Evolutionary conservation across 495 filamentous ascomycete genomes (phyloP), one percentile per base, ranked within the genome.

Genomic region (Neurospora sp.): DNA sequence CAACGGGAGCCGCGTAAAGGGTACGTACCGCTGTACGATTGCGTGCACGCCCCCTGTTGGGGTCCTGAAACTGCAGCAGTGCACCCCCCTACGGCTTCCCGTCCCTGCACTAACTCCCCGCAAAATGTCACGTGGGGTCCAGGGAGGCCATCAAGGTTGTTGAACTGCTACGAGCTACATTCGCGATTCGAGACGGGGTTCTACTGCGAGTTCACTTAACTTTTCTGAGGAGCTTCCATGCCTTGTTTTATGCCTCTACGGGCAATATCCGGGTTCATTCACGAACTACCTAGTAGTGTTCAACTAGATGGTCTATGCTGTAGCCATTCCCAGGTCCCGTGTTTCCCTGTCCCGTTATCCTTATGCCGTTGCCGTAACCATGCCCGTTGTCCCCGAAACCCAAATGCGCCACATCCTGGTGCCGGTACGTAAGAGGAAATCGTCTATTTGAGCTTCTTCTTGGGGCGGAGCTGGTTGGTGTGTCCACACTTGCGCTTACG

Each of bases 401-500:
- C 74, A 77, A 76, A 78, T 78, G 81, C 82, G 80, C 80, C 82
- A 78, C 77, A 81, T 75, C 77, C 79, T 79, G 74, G 80, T 79
- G 77, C 74, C 74, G 70, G 70, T 74, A 75, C 65, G 69, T 6
- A 71, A 46, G 68, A 69, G 27, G 46, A 73, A 82, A 78, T 79
- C 76, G 81, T 82, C 79, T 94, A 99, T 89, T 99, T 99, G 80
- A 99, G 90, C 94, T 99, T 99, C 94, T 99, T 99, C 95, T 99
- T 99, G 83, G 96, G 96, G 86, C 96, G 93, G 81, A 99, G 91
- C 90, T 99, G 96, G 92, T 98, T 98, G 88, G 89, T 94, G 89
- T 99, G 96, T 74, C 96, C 96, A 86, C 96, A 99, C 91, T 99
- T 98, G 88, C 92, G 93, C 93, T 99, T 98, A 80, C 96, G 90